These are phyloP conservation scores for Silybum marianum DNA, from an alignment of 129 eudicot species.

Conservation along the genomic window DNA sequence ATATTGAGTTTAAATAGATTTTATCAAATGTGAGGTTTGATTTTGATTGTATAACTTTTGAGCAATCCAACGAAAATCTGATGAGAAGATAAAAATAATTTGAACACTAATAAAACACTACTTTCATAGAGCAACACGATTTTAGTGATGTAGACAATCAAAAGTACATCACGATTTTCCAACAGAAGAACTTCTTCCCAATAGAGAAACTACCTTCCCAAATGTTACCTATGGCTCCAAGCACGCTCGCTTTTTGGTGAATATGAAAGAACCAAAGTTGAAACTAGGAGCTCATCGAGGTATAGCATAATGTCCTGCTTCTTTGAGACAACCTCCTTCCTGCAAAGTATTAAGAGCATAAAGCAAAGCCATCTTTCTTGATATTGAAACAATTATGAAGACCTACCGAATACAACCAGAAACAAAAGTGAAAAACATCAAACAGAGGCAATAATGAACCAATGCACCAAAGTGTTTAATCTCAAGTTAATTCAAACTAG, in stretches of 20 bases:
- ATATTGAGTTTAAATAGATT: background rate
- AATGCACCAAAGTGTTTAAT: background rate
- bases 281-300: constrained; percentile 64
- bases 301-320: constrained; percentile 40
- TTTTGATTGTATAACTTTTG: background rate
- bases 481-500: background rate
- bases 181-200: background rate
- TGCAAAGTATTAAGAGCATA: constrained; percentile 27
- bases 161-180: constrained; percentile 1
- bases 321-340: constrained; percentile 73
- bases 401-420: background rate
- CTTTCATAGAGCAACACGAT: constrained; percentile 5
- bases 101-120: constrained; percentile 1
- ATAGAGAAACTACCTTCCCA: constrained; percentile 26
- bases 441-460: background rate
- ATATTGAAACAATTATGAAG: background rate
- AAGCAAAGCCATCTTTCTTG: background rate
- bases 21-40: background rate
- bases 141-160: constrained; percentile 2
- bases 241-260: constrained; percentile 89
- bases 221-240: constrained; percentile 88
- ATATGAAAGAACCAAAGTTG: constrained; percentile 72
- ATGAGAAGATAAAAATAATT: background rate
- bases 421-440: background rate
- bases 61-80: background rate